Percentiles rank a stretch among this genome's conserved stretches.
Evolutionary conservation across 257 asterid species (phyloP).

Genomic region (Nicotiana tomentosiformis): DNA sequence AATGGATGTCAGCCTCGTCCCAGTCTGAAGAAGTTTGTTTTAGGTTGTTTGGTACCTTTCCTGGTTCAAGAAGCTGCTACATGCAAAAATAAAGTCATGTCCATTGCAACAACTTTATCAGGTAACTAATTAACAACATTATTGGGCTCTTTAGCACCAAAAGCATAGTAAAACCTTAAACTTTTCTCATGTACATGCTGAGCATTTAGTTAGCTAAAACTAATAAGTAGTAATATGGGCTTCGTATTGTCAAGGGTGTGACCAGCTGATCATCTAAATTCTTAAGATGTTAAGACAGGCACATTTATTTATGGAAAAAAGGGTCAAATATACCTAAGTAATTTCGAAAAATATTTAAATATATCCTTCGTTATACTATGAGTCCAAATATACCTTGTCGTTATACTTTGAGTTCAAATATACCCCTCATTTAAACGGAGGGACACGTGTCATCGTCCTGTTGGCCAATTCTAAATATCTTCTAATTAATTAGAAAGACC

Average conservation of each 20-base stretch:
- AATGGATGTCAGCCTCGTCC: slow-evolving; percentile 33
- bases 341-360: too few relatives aligned
- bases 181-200: background rate
- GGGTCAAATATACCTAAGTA: too few relatives aligned
- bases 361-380: too few relatives aligned
- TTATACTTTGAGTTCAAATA: too few relatives aligned
- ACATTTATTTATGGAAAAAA: too few relatives aligned
- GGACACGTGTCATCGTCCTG: too few relatives aligned
- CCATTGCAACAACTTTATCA: background rate
- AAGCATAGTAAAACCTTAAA: background rate
- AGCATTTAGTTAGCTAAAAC: background rate
- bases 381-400: too few relatives aligned
- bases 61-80: background rate
- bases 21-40: slow-evolving; percentile 39
- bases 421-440: too few relatives aligned
- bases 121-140: background rate
- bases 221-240: background rate
- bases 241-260: background rate
- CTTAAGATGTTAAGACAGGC: too few relatives aligned
- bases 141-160: background rate
- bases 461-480: too few relatives aligned
- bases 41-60: slow-evolving; percentile 25
- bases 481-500: too few relatives aligned
- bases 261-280: background rate
- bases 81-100: background rate